These are phyloP conservation scores for Sclerotinia nivalis DNA, from an alignment of 2,329 filamentous ascomycete genomes.

Conservation along the genomic window DNA sequence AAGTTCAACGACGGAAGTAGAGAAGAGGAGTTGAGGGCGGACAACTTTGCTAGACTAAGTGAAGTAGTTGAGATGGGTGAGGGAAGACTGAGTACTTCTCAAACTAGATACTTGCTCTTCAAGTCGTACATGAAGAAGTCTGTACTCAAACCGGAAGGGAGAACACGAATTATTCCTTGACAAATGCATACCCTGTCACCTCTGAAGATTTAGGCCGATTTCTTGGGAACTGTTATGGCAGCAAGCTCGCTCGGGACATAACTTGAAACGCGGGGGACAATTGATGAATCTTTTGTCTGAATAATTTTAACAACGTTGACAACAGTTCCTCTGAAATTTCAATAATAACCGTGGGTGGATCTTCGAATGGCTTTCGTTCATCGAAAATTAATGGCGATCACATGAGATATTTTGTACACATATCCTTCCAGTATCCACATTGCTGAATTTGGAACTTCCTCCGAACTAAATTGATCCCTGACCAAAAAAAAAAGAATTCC, in stretches of 20 bases:
- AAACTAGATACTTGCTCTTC: constrained; percentile 34
- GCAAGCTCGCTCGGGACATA: background rate
- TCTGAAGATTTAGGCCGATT: background rate
- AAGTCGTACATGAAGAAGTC: constrained; percentile 19
- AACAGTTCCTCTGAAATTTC: background rate
- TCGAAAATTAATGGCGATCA: background rate
- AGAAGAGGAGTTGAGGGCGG: constrained; percentile 22
- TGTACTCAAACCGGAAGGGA: background rate
- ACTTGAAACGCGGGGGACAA: background rate
- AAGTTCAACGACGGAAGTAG: background rate
- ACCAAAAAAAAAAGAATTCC: background rate
- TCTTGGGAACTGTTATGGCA: background rate
- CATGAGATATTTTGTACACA: constrained; percentile 1
- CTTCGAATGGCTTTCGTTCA: background rate
- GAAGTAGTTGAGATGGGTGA: constrained; percentile 30
- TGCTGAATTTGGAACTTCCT: background rate
- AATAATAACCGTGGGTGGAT: background rate
- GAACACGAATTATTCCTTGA: background rate
- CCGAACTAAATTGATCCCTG: background rate
- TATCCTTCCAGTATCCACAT: background rate
- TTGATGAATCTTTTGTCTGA: background rate
- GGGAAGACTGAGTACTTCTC: constrained; percentile 29
- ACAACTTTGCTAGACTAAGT: constrained; percentile 33
- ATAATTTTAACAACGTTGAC: background rate
- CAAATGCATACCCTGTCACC: background rate